Conservation (phyloP, 352 stramenopile species). For the Pythium graminicola region DNA sequence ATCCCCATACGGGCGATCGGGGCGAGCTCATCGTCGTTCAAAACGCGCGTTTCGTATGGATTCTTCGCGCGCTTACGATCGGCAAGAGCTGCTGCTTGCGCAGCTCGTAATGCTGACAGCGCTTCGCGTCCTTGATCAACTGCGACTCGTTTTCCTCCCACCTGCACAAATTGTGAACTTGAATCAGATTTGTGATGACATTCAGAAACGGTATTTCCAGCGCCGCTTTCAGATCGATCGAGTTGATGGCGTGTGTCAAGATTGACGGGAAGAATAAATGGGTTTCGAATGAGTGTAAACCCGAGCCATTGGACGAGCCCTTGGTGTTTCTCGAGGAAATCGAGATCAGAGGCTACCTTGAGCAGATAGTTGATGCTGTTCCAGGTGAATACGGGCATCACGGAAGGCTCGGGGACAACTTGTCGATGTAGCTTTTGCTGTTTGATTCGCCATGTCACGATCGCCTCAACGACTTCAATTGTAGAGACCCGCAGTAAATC, state of each 20-base stretch:
- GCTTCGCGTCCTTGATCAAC: conserved; percentile 10
- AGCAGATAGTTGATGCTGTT: conserved; percentile 91
- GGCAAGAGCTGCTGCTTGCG: conserved; percentile 30
- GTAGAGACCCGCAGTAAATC: conserved; percentile 82
- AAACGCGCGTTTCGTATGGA: conserved; percentile 73
- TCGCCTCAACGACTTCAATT: conserved; percentile 84
- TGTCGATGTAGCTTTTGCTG: conserved; percentile 18
- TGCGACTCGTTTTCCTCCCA: conserved; percentile 44
- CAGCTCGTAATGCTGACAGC: conserved; percentile 11
- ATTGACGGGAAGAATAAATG: conserved; percentile 82
- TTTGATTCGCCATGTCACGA: conserved; percentile 64
- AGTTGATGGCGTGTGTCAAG: conserved; percentile 49
- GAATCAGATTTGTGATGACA: conserved; percentile 10
- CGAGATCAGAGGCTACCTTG: conserved; percentile 85
- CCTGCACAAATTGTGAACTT: conserved; percentile 44
- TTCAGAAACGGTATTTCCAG: neutral
- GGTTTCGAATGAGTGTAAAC: conserved; percentile 81
- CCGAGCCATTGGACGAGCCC: conserved; percentile 78
- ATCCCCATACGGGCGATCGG: conserved; percentile 20
- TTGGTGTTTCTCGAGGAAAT: conserved; percentile 81
- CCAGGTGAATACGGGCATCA: conserved; percentile 59
- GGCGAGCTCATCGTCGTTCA: conserved; percentile 78
- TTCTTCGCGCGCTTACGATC: conserved; percentile 64
- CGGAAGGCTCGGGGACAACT: conserved; percentile 1
- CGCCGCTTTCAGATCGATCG: neutral